phyloP scores from a whole-genome alignment of 2,329 filamentous ascomycete species.

The Blastomyces parvus region DNA sequence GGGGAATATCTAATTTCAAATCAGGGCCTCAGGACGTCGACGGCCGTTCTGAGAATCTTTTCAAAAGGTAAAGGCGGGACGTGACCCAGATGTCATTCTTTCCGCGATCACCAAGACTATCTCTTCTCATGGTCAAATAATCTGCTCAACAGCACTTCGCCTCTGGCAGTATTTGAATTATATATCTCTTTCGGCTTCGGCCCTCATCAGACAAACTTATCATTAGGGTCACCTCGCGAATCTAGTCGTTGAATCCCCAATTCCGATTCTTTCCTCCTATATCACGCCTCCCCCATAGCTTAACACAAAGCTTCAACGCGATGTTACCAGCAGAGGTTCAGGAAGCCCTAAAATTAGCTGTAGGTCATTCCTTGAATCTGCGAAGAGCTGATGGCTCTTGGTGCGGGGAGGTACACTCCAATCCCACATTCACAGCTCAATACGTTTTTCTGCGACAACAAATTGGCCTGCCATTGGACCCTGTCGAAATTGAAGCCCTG shows the following conservation, averaged over 20 bases:
- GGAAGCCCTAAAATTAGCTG: not conserved
- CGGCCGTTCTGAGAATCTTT: not conserved
- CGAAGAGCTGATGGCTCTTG: not conserved
- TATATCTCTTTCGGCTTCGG: not conserved
- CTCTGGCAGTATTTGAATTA: not conserved
- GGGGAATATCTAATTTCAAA: not conserved
- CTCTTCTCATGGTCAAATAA: not conserved
- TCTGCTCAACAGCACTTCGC: not conserved
- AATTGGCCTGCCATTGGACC: slow-evolving; percentile 16
- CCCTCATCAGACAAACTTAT: not conserved
- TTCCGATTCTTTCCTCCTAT: not conserved
- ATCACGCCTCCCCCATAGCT: not conserved
- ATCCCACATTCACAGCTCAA: slow-evolving; percentile 21
- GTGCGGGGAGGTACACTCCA: slow-evolving; percentile 16
- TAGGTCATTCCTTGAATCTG: not conserved
- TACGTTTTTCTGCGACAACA: slow-evolving; percentile 22
- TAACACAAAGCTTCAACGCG: not conserved
- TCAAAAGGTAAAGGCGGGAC: not conserved
- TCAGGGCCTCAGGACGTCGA: not conserved
- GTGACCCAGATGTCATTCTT: not conserved
- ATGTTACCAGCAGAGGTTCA: not conserved
- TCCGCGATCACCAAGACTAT: not conserved
- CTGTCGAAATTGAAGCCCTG: slow-evolving; percentile 11
- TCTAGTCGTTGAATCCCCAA: not conserved
- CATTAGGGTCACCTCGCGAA: not conserved